A percentile compares a stretch with the other conserved stretches of the same genome.
These are phyloP conservation scores for Paecilomyces sp. DNA, from an alignment of 2,329 filamentous ascomycete genomes.

Conservation along the genomic window DNA sequence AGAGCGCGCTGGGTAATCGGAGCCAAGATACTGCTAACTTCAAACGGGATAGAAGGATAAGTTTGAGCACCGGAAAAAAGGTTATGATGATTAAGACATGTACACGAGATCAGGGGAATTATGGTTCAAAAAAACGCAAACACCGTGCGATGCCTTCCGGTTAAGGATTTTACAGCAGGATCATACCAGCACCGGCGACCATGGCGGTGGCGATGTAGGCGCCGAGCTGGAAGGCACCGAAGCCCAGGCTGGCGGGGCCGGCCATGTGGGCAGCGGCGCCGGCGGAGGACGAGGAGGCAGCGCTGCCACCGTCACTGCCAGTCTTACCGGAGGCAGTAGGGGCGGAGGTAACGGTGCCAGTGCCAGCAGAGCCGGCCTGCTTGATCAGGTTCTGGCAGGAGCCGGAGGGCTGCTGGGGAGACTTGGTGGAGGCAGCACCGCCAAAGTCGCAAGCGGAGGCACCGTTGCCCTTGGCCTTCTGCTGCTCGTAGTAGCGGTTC, in stretches of 20 bases:
- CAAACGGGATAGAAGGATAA: not conserved
- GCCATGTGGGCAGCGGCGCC: slow-evolving; percentile 22
- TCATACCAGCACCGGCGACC: slow-evolving; percentile 39
- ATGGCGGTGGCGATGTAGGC: slow-evolving; percentile 38
- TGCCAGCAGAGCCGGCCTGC: slow-evolving; percentile 33
- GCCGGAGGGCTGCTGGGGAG: slow-evolving; percentile 22
- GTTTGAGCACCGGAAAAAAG: not conserved
- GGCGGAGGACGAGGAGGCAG: slow-evolving; percentile 16
- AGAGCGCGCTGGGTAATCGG: not conserved
- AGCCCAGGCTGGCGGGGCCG: slow-evolving; percentile 27
- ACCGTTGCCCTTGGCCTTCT: slow-evolving; percentile 24
- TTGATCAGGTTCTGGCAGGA: slow-evolving; percentile 28
- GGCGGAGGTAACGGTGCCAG: slow-evolving; percentile 30
- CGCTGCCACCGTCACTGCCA: slow-evolving; percentile 9
- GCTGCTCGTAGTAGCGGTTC: slow-evolving; percentile 39
- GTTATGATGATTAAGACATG: not conserved
- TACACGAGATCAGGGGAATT: not conserved
- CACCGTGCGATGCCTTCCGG: not conserved
- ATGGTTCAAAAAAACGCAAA: not conserved
- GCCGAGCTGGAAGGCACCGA: slow-evolving; percentile 35
- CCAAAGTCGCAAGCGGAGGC: slow-evolving; percentile 38
- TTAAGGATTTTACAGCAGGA: slow-evolving; percentile 33
- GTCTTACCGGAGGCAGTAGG: slow-evolving; percentile 19
- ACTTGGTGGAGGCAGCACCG: slow-evolving; percentile 33
- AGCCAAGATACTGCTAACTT: not conserved